Conservation (phyloP, 2,329 filamentous ascomycete genomes). For the Sarocladium brachiariae region DNA sequence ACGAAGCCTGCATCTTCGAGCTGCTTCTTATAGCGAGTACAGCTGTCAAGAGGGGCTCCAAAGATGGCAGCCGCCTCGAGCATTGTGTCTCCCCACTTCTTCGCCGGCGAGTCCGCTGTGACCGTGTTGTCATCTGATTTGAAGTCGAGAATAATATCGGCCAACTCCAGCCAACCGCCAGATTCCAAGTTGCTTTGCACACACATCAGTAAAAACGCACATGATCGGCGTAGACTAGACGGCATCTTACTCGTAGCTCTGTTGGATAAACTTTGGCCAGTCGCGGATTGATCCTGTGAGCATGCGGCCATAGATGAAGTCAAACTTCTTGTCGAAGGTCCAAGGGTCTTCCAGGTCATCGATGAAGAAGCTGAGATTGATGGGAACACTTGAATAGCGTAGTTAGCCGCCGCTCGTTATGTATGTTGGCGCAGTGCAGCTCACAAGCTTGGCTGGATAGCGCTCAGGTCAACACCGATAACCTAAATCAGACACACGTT, state of each 20-base stretch:
- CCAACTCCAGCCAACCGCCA: constrained; percentile 49
- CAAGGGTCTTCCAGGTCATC: constrained; percentile 30
- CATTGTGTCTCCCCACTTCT: constrained; percentile 16
- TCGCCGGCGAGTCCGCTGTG: constrained; percentile 13
- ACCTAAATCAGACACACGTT: constrained; percentile 14
- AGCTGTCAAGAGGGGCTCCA: constrained; percentile 12
- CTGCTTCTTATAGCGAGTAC: not conserved
- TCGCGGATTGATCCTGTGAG: constrained; percentile 23
- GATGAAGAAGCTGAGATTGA: constrained; percentile 39
- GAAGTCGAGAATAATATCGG: constrained; percentile 39
- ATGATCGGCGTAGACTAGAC: too few species aligned
- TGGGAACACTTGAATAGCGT: constrained; percentile 27
- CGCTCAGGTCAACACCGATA: constrained; percentile 25
- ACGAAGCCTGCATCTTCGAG: constrained; percentile 17
- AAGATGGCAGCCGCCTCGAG: constrained; percentile 19
- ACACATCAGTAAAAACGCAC: not conserved
- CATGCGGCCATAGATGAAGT: constrained; percentile 28
- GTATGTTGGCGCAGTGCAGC: not conserved
- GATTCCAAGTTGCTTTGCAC: constrained; percentile 35
- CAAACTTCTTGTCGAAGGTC: constrained; percentile 25
- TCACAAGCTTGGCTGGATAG: constrained; percentile 27
- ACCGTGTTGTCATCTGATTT: constrained; percentile 21
- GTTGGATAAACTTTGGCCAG: constrained; percentile 19
- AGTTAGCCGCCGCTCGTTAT: not conserved
- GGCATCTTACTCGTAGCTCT: constrained; percentile 13